Base-by-base conservation (phyloP, 2,329 filamentous ascomycete genomes). In the Triangularia verruculosa region DNA sequence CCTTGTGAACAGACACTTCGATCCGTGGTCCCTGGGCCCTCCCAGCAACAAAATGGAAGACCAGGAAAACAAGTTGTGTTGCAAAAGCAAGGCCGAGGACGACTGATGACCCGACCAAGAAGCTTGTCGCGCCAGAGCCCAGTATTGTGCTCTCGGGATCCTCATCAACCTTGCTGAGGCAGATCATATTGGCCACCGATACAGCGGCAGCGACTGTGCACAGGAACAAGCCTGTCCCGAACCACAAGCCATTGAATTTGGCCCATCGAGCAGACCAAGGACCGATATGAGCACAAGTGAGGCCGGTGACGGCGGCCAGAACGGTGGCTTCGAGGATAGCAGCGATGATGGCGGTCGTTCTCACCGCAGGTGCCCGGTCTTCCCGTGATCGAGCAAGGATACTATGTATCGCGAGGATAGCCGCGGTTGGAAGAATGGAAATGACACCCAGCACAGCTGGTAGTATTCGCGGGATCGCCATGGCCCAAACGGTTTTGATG, bases 11-110 rank as follows among this genome's bases (percentile, higher is more conserved):
- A 28, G 71, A 34, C 72, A 73, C 15, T 66, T 64, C 3, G 70
- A 70, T 53, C n/a, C 68, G 72, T 8, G 70, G 68, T 27, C 69
- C 70, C n/a, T 70, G 68, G 1, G 73, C 62, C 25, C 80, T 76
- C 22, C 72, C 73, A 32, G 74, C 64, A 30, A 82, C 68, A 66
- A 82, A 81, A 68, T 81, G 78, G 25, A 75, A 69, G 25, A 81
- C 72, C 55, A 83, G 72, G 67, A 84, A 86, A 24, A 78, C 67
- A n/a, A 83, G 72, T 69, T 86, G 84, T 7, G 76, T 72, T 1
- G 75, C 70, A 63, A 82, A 81, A 5, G 80, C 75, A 43, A 82
- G 62, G 9, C 77, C 79, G 59, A 86, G 74, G 13, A 79, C 74
- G 13, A 80, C 72, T 0, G 83, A 77, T 3, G 78, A 73, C 30